Percentiles rank a stretch among this genome's conserved stretches.
These are phyloP conservation scores for Chlamydomonas schloesseri DNA, from an alignment of 139 green algal genomes.

Conservation along the genomic window DNA sequence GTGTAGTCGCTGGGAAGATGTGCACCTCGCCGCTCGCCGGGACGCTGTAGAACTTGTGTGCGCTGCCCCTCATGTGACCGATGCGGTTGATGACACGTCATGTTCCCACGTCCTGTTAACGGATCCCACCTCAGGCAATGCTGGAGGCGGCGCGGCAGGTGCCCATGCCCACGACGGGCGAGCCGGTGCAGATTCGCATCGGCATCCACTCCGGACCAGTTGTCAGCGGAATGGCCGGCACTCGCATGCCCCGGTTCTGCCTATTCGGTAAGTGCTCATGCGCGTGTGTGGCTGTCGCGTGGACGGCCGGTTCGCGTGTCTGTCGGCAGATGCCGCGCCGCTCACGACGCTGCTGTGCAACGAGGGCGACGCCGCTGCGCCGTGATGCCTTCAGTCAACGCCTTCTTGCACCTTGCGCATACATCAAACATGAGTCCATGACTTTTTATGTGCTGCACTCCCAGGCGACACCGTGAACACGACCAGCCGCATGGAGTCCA, in stretches of 20 bases:
- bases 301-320: background rate
- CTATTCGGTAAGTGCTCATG: slow-evolving; percentile 14
- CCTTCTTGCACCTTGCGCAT: no score
- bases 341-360: background rate
- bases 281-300: background rate
- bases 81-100: no score
- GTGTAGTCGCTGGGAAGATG: no score
- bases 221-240: slow-evolving; percentile 43
- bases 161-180: slow-evolving; percentile 31
- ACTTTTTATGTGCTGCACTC: no score
- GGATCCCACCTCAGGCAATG: slow-evolving; percentile 3
- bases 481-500: slow-evolving; percentile 47
- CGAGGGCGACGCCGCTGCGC: no score
- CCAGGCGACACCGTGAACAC: slow-evolving; percentile 42
- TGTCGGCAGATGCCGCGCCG: background rate
- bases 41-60: no score
- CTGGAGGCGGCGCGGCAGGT: slow-evolving; percentile 18
- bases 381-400: no score
- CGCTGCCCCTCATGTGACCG: no score
- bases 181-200: slow-evolving; percentile 44
- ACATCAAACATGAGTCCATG: no score
- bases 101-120: no score
- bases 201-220: slow-evolving; percentile 43
- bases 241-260: slow-evolving; percentile 36
- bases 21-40: no score